phyloP scores from a whole-genome alignment of 2,329 filamentous ascomycete species.

The Cordyceps cicadae region DNA sequence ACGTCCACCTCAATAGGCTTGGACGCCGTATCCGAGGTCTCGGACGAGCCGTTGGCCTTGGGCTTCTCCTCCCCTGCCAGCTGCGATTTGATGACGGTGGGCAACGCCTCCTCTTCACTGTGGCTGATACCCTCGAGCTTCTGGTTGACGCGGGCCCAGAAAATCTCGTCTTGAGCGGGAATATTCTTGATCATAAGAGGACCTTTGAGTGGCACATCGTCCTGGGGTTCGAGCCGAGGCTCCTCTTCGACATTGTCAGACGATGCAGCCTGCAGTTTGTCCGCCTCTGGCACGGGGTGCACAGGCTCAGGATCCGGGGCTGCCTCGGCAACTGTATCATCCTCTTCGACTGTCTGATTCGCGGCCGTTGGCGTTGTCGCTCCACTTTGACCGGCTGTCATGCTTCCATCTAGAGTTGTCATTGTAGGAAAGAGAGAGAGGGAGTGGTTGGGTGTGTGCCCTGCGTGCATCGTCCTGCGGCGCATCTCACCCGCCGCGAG shows the following conservation, averaged over 20 bases:
- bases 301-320: neutral
- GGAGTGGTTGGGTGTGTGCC: conserved; percentile 55
- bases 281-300: neutral
- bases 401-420: conserved; percentile 29
- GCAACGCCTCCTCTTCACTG: conserved; percentile 38
- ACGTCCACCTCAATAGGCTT: conserved; percentile 32
- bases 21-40: conserved; percentile 8
- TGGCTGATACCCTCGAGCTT: conserved; percentile 43
- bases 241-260: conserved; percentile 11
- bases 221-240: conserved; percentile 29
- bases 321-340: neutral
- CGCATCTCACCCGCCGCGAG: conserved; percentile 40
- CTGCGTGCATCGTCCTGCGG: conserved; percentile 53
- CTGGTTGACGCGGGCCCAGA: conserved; percentile 41
- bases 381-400: conserved; percentile 21
- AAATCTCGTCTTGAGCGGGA: conserved; percentile 47
- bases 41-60: conserved; percentile 11
- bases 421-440: conserved; percentile 42
- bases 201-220: conserved; percentile 41
- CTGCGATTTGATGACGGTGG: conserved; percentile 28
- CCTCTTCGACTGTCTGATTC: neutral
- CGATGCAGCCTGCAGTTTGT: neutral
- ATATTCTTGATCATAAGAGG: conserved; percentile 48
- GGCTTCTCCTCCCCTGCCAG: conserved; percentile 22
- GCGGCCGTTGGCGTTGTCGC: conserved; percentile 22